Conservation (phyloP, 805 yeast species). For the Pichia phayaonensis region DNA sequence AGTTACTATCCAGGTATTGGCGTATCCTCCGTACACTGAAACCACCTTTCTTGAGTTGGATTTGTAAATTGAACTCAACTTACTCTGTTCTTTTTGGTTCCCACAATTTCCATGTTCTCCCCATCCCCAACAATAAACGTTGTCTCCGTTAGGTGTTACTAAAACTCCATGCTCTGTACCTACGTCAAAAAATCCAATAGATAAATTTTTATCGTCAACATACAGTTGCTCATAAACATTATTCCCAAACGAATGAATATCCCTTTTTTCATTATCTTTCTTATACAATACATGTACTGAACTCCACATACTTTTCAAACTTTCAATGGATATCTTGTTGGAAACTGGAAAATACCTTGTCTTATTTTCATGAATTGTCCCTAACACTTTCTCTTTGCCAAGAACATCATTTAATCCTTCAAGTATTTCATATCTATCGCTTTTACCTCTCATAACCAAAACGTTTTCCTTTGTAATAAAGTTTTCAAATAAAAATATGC, state of each 20-base stretch:
- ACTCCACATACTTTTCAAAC: constrained; percentile 66
- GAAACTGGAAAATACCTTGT: background rate
- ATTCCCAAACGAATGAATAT: constrained; percentile 56
- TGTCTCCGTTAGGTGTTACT: constrained; percentile 16
- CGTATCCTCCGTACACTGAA: constrained; percentile 53
- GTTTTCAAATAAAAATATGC: constrained; percentile 24
- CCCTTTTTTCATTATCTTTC: constrained; percentile 1
- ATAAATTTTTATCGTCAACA: constrained; percentile 8
- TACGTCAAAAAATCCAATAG: constrained; percentile 22
- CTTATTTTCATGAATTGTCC: background rate
- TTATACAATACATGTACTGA: constrained; percentile 46
- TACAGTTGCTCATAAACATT: constrained; percentile 66
- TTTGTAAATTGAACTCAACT: constrained; percentile 31
- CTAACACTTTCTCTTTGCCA: background rate
- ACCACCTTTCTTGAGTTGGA: constrained; percentile 17
- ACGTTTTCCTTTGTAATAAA: constrained; percentile 14
- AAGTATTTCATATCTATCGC: constrained; percentile 3
- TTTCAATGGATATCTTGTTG: constrained; percentile 2
- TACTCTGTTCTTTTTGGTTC: constrained; percentile 16
- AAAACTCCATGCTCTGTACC: constrained; percentile 89
- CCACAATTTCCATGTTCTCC: constrained; percentile 99
- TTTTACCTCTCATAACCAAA: constrained; percentile 27
- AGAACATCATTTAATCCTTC: background rate
- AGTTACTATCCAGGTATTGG: constrained; percentile 55
- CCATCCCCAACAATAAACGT: constrained; percentile 89